These are phyloP conservation scores for Royoungia palumana DNA, from an alignment of 768 basidiomycete species.

Conservation along the genomic window DNA sequence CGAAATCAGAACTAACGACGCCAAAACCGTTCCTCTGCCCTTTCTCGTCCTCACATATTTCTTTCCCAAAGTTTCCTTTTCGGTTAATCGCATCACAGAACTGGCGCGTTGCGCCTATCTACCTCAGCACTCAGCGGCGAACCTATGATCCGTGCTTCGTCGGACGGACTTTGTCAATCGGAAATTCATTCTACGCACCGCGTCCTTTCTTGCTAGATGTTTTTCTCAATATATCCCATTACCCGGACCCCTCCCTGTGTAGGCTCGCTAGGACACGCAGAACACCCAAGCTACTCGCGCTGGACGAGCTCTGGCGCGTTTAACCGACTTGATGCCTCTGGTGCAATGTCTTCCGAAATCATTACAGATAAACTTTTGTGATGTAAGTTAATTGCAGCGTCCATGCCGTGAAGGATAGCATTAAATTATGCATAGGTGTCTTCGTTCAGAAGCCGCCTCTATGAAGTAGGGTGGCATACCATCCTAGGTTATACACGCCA, in stretches of 20 bases:
- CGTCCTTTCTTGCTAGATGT: conserved; percentile 6
- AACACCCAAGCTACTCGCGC: conserved; percentile 11
- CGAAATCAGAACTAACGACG: too few relatives aligned
- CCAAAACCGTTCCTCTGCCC: too few relatives aligned
- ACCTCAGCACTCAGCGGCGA: too few relatives aligned
- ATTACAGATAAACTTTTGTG: neutral
- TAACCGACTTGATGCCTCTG: conserved; percentile 10
- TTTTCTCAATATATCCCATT: conserved; percentile 10
- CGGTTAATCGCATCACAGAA: too few relatives aligned
- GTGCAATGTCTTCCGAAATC: conserved; percentile 7
- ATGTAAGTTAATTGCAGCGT: conserved; percentile 1
- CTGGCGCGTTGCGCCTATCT: too few relatives aligned
- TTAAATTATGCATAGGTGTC: neutral
- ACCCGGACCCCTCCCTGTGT: neutral
- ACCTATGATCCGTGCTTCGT: too few relatives aligned
- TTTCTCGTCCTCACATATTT: too few relatives aligned
- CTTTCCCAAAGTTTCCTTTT: too few relatives aligned
- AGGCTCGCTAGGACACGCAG: conserved; percentile 9
- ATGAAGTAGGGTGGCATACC: conserved; percentile 1
- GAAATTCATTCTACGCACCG: too few relatives aligned
- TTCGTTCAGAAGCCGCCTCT: neutral
- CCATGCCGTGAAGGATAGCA: too few relatives aligned
- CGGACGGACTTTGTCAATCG: too few relatives aligned
- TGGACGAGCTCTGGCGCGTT: conserved; percentile 10
- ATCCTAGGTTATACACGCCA: conserved; percentile 10